A percentile compares a stretch with the other conserved stretches of the same genome.
These are phyloP conservation scores for Penicillium herquei DNA, from an alignment of 495 filamentous ascomycete species.

Conservation along the genomic window DNA sequence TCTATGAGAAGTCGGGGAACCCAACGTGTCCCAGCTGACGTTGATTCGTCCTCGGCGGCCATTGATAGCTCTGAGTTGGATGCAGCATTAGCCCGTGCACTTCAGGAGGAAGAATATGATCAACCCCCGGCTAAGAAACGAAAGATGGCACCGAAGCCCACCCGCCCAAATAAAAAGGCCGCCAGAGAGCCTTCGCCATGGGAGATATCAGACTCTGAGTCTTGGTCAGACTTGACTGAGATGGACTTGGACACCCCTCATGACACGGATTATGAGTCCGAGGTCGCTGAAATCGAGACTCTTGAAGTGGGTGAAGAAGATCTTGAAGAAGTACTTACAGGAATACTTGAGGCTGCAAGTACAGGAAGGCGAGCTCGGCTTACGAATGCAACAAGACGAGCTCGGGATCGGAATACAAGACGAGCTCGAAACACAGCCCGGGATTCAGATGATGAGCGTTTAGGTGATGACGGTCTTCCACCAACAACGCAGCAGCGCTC, in stretches of 20 bases:
- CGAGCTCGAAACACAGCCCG: background rate
- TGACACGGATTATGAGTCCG: no score
- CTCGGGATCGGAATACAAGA: background rate
- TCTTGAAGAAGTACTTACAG: background rate
- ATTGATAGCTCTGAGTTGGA: slow-evolving; percentile 44
- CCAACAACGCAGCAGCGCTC: slow-evolving; percentile 15
- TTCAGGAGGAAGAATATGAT: slow-evolving; percentile 65
- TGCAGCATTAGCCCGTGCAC: slow-evolving; percentile 53
- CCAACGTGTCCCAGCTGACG: slow-evolving; percentile 31
- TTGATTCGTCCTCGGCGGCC: slow-evolving; percentile 27
- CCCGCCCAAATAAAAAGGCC: background rate
- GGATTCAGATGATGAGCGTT: background rate
- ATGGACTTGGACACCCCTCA: no score
- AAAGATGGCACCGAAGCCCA: background rate
- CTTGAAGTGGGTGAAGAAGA: no score
- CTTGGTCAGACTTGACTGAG: background rate
- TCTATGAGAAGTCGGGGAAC: slow-evolving; percentile 30
- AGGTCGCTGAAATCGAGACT: no score
- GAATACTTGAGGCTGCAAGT: background rate
- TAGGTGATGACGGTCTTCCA: background rate
- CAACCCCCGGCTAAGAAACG: slow-evolving; percentile 8
- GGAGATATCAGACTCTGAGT: background rate
- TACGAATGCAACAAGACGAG: no score
- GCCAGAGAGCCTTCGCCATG: background rate
- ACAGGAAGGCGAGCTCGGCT: background rate